phyloP scores from a whole-genome alignment of 257 asterid species.

The Nyctanthes arbortristis region DNA sequence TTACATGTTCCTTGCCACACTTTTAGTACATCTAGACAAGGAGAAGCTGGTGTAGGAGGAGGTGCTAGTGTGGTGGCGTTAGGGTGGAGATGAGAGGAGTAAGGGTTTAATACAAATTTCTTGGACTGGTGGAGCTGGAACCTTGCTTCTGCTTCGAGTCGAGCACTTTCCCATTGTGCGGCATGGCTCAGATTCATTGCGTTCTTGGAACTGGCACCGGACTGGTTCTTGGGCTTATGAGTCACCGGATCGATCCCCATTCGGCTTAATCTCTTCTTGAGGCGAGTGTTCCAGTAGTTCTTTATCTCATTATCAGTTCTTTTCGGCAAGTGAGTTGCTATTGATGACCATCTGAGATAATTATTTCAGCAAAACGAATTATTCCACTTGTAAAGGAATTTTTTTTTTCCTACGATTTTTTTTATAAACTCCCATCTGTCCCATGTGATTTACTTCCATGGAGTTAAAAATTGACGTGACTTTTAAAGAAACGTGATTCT shows the following conservation, averaged over 20 bases:
- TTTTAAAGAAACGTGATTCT: too few species aligned
- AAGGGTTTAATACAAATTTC: neutral
- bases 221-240: slow-evolving; percentile 53
- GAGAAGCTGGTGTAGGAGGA: slow-evolving; percentile 6
- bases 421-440: too few species aligned
- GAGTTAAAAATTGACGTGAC: too few species aligned
- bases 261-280: slow-evolving; percentile 52
- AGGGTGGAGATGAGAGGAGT: neutral
- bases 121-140: slow-evolving; percentile 30
- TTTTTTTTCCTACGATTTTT: too few species aligned
- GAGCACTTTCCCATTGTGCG: slow-evolving; percentile 67
- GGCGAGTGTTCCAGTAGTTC: slow-evolving; percentile 65
- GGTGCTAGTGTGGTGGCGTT: slow-evolving; percentile 14
- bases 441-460: too few species aligned
- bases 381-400: too few species aligned
- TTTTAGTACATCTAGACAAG: slow-evolving; percentile 50
- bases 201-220: slow-evolving; percentile 26
- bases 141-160: slow-evolving; percentile 59
- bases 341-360: slow-evolving; percentile 55
- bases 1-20: slow-evolving; percentile 39
- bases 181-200: slow-evolving; percentile 47
- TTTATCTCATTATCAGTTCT: slow-evolving; percentile 60
- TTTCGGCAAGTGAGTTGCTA: slow-evolving; percentile 50
- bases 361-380: too few species aligned
- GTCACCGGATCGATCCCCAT: slow-evolving; percentile 63